These are phyloP conservation scores for Extremus antarcticus DNA, from an alignment of 495 filamentous ascomycete genomes.

Conservation along the genomic window DNA sequence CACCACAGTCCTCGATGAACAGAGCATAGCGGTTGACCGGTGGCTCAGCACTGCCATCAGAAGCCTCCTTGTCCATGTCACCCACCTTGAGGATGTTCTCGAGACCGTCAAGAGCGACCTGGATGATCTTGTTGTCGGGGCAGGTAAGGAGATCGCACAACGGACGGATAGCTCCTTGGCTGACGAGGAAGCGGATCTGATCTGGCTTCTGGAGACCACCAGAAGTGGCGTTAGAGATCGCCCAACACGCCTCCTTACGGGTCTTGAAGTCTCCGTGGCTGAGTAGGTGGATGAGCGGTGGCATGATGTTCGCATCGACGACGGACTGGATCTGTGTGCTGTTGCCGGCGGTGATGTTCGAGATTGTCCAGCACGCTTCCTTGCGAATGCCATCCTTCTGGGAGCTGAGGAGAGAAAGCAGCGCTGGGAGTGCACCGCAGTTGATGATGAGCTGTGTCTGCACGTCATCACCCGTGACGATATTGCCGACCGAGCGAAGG, in stretches of 20 bases:
- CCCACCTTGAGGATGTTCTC: constrained; percentile 99
- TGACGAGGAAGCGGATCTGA: constrained; percentile 90
- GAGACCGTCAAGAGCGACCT: constrained; percentile 93
- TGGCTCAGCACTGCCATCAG: constrained; percentile 53
- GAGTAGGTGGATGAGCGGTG: constrained; percentile 87
- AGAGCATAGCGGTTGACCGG: constrained; percentile 93
- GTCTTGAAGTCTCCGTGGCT: constrained; percentile 98
- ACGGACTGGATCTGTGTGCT: constrained; percentile 95
- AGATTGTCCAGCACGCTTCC: constrained; percentile 99
- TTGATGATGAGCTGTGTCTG: constrained; percentile 99
- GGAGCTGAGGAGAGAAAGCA: constrained; percentile 85
- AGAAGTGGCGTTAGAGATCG: constrained; percentile 96
- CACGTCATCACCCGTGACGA: constrained; percentile 96
- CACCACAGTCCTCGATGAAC: constrained; percentile 96
- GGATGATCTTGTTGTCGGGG: constrained; percentile 99
- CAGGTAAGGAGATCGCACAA: constrained; percentile 92
- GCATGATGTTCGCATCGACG: constrained; percentile 92
- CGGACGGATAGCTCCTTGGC: constrained; percentile 91
- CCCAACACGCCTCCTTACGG: constrained; percentile 99
- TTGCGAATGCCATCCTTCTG: constrained; percentile 98
- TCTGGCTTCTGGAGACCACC: constrained; percentile 97
- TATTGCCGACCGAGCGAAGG: constrained; percentile 94
- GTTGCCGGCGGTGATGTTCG: constrained; percentile 97
- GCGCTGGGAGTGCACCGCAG: constrained; percentile 82
- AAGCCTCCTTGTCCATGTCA: constrained; percentile 91